Evolutionary conservation across 805 yeast species (phyloP), one percentile per base, ranked within the genome.

Genomic region (Danielia reshetovae): DNA sequence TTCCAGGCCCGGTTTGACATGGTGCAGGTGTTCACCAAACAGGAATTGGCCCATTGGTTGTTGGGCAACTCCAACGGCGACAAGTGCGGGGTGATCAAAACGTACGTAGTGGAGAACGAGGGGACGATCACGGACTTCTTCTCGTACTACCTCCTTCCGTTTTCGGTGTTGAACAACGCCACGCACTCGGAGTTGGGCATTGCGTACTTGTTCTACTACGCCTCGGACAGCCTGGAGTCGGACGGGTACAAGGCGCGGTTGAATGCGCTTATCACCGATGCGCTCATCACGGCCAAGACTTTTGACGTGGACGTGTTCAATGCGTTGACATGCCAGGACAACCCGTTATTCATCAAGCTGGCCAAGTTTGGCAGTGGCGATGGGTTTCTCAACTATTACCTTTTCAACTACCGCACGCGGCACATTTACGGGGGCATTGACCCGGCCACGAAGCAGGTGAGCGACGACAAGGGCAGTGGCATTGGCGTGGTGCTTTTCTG

Each of bases 291-390:
- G 25, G 80, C 95, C 18, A 82, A 84, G 57, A 57, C 67, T 27
- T 60, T 69, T 31, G 72, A 73, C 17, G 85, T 85, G 50, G 98
- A 93, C 56, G 97, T 93, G 3, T 86, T 90, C 72, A 93, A 93
- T 57, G 96, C 97, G 7, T 69, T 93, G 43, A 79, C 97, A 0
- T 72, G 88, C 8, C 95, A 88, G 63, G 98, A 93, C 55, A 93
- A 93, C 58, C 72, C 87, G 11, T 63, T 84, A 40, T 87, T 93
- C 63, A 67, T 93, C 45, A 81, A 85, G 17, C 79, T 84, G 25
- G 72, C 85, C 61, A 85, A 86, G 56, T 93, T 93, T 57, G 96
- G 96, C 22, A 75, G 78, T 31, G 98, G 98, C 28, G 97, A 90
- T 58, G 98, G 98, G 0, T 75, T 76, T 53, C 72, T 93, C 54